These are phyloP conservation scores for Crithidia sp. DNA, from an alignment of 208 protist species.

Conservation along the genomic window DNA sequence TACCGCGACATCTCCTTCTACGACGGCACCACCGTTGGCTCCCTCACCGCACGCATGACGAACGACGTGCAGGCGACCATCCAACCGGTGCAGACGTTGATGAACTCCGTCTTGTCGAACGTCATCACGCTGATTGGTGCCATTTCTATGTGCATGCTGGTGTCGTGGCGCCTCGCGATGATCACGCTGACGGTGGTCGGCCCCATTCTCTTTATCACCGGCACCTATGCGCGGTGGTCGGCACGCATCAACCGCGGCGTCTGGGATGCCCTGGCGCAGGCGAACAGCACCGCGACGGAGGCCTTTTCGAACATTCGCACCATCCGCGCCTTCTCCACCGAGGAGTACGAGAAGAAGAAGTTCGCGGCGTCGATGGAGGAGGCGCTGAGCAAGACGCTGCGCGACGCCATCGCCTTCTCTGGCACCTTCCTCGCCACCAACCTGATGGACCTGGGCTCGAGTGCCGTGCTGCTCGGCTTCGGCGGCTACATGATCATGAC, in stretches of 20 bases:
- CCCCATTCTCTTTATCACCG: constrained; percentile 58
- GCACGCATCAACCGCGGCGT: constrained; percentile 49
- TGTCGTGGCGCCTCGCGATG: constrained; percentile 59
- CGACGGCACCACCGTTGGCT: constrained; percentile 54
- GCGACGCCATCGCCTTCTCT: constrained; percentile 46
- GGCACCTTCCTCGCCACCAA: constrained; percentile 40
- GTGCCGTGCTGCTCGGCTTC: constrained; percentile 47
- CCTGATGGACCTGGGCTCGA: constrained; percentile 46
- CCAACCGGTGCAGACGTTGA: constrained; percentile 47
- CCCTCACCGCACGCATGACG: constrained; percentile 64
- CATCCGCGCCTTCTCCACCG: constrained; percentile 62
- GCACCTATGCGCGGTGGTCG: constrained; percentile 52
- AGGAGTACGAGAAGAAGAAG: constrained; percentile 47
- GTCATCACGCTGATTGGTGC: constrained; percentile 50
- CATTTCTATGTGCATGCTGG: constrained; percentile 51
- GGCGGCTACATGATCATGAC: constrained; percentile 61
- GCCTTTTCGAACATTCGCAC: constrained; percentile 71
- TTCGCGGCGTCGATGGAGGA: constrained; percentile 46
- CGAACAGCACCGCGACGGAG: constrained; percentile 56
- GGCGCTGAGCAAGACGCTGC: constrained; percentile 45
- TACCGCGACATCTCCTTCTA: constrained; percentile 64
- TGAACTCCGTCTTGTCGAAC: constrained; percentile 51
- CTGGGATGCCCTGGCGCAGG: constrained; percentile 63
- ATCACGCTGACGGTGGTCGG: constrained; percentile 57
- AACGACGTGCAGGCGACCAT: constrained; percentile 68